phyloP scores from a whole-genome alignment of 1,139 yeast genomes.

The Kurtzmaniella quercitrusa region DNA sequence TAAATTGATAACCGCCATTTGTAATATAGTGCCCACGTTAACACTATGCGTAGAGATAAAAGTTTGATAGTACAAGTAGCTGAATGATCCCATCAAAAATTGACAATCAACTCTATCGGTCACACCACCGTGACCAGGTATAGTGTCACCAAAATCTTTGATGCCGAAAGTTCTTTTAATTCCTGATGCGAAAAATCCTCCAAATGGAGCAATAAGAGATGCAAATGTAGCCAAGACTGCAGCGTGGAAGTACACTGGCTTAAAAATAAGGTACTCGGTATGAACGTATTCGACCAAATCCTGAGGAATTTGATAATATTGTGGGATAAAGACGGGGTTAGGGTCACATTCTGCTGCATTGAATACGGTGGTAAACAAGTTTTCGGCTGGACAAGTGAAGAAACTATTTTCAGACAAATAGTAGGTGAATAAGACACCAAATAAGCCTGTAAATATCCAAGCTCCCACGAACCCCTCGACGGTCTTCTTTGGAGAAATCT shows the following conservation, averaged over 20 bases:
- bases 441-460: constrained; percentile 86
- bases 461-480: constrained; percentile 98
- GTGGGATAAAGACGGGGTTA: constrained; percentile 83
- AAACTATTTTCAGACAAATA: constrained; percentile 64
- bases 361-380: constrained; percentile 53
- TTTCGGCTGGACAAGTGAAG: constrained; percentile 81
- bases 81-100: constrained; percentile 94
- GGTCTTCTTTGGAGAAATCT: constrained; percentile 94
- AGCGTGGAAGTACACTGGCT: constrained; percentile 89
- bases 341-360: constrained; percentile 63
- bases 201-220: constrained; percentile 95
- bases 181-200: constrained; percentile 97
- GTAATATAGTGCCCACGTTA: constrained; percentile 69
- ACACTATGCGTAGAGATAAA: constrained; percentile 74
- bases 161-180: constrained; percentile 95
- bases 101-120: constrained; percentile 98
- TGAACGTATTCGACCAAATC: constrained; percentile 47
- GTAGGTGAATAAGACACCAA: constrained; percentile 65
- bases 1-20: constrained; percentile 70
- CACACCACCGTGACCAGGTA: constrained; percentile 98
- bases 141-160: constrained; percentile 88
- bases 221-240: constrained; percentile 89
- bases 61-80: constrained; percentile 88
- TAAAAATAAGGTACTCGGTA: constrained; percentile 52
- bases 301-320: constrained; percentile 71